Conservation (phyloP, 1,139 yeast genomes). For the Saccharomyces pastorianus region DNA sequence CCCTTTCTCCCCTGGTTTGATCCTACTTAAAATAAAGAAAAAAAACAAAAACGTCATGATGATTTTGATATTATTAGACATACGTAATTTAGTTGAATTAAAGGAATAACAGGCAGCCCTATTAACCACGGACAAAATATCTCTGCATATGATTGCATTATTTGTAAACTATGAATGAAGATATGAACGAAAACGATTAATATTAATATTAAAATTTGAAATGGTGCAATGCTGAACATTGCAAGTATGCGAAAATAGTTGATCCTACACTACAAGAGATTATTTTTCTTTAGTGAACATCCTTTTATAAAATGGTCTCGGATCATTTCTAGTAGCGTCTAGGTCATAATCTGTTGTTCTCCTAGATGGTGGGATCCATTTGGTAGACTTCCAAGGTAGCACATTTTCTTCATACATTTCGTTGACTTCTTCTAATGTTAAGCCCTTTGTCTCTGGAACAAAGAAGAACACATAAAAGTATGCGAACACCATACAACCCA, state of each 20-base stretch:
- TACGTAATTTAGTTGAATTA: not conserved
- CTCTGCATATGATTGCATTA: not conserved
- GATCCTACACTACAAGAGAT: conserved; percentile 27
- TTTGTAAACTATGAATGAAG: not conserved
- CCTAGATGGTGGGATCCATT: conserved; percentile 25
- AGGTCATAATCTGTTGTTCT: conserved; percentile 24
- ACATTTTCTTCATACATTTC: conserved; percentile 41
- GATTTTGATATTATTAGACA: not conserved
- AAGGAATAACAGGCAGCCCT: not conserved
- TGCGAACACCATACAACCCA: conserved; percentile 58
- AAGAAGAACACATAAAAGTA: conserved; percentile 54
- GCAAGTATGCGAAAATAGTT: conserved; percentile 1
- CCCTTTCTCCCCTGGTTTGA: not conserved
- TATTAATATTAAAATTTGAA: not conserved
- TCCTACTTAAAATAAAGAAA: not conserved
- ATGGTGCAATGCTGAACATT: not conserved
- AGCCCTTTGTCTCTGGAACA: conserved; percentile 63
- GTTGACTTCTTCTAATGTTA: conserved; percentile 63
- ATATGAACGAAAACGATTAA: not conserved
- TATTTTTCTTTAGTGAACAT: conserved; percentile 9
- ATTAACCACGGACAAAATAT: not conserved
- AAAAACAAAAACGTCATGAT: not conserved
- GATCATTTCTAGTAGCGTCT: conserved; percentile 12
- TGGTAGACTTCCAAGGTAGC: conserved; percentile 39
- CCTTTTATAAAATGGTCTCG: conserved; percentile 21